phyloP scores from a whole-genome alignment of 1,284 basidiomycete genomes.

The Ustilago lituana region DNA sequence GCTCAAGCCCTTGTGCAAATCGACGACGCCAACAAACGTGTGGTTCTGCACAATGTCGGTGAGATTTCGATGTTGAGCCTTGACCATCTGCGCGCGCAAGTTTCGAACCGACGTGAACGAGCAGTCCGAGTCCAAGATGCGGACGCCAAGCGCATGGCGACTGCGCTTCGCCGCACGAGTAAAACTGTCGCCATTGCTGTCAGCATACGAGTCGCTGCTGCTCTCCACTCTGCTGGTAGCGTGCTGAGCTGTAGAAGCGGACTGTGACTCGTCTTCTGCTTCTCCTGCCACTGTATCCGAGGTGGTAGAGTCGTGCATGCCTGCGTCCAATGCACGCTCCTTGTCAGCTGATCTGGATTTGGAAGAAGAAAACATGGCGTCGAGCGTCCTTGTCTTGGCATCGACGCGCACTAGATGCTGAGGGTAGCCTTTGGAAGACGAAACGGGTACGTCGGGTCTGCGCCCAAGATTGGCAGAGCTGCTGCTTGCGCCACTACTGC shows the following conservation, averaged over 20 bases:
- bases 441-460: conserved; percentile 16
- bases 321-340: conserved; percentile 17
- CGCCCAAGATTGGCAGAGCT: conserved; percentile 6
- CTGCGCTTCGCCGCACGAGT: conserved; percentile 3
- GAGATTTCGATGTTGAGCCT: conserved; percentile 79
- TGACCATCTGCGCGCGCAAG: conserved; percentile 75
- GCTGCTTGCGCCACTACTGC: conserved; percentile 22
- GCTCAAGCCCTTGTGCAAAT: conserved; percentile 78
- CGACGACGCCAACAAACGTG: conserved; percentile 92
- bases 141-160: conserved; percentile 33
- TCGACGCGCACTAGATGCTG: conserved; percentile 95
- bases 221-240: neutral
- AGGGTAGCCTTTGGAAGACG: conserved; percentile 69
- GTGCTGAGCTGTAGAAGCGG: too few species aligned
- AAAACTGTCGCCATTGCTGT: neutral
- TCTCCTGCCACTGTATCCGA: conserved; percentile 6
- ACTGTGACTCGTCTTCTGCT: too few species aligned
- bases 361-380: conserved; percentile 73
- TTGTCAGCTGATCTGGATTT: conserved; percentile 13
- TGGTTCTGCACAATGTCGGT: conserved; percentile 85
- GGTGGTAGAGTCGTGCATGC: neutral
- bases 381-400: conserved; percentile 84
- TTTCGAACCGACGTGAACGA: conserved; percentile 80
- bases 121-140: conserved; percentile 82
- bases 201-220: conserved; percentile 5